Evolutionary conservation across 2,329 filamentous ascomycete species (phyloP), one percentile per base, ranked within the genome.

Genomic region (Cytospora paraplurivora): DNA sequence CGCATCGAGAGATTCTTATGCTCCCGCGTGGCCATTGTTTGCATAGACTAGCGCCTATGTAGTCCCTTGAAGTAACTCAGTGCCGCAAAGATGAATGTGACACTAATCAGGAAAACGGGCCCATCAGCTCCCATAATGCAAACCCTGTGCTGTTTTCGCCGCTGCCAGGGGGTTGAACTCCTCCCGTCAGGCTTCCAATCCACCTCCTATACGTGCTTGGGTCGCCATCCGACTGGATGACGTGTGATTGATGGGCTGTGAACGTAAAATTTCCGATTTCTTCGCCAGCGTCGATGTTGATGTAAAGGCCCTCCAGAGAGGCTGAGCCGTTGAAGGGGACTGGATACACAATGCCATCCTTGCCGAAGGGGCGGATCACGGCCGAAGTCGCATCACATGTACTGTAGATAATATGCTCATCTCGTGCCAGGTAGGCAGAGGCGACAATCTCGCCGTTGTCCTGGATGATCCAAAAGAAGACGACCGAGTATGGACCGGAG

Each of bases 251-350:
- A n/a, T 19, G 44, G 8, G 44, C 44, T 1, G 44, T 47, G 44
- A 47, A 47, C 1, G 44, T 19, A 21, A 47, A 47, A n/a, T 47
- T 19, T 4, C 44, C 44, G 7, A 21, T 47, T n/a, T 47, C 44
- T 4, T 47, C n/a, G n/a, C 44, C 44, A 19, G 44, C 44, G 11
- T 47, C 44, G n/a, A 47, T 47, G 44, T 47, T 47, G n/a, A 47
- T 21, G 44, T 47, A 47, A 5, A 47, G 44, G 5, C 44, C 44
- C n/a, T 47, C n/a, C 44, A 47, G n/a, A 12, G 44, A 47, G 10
- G 44, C 44, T 21, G 44, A 47, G n/a, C 44, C 44, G n/a, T 47
- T 47, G 44, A 47, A 47, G n/a, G 44, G 44, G 12, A 47, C 44
- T n/a, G 44, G 44, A 47, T 47, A 47, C 44, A 47, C 44, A 12